Evolutionary conservation across 495 filamentous ascomycete species (phyloP), one percentile per base, ranked within the genome.

Genomic region (Daldinia vernicosa): DNA sequence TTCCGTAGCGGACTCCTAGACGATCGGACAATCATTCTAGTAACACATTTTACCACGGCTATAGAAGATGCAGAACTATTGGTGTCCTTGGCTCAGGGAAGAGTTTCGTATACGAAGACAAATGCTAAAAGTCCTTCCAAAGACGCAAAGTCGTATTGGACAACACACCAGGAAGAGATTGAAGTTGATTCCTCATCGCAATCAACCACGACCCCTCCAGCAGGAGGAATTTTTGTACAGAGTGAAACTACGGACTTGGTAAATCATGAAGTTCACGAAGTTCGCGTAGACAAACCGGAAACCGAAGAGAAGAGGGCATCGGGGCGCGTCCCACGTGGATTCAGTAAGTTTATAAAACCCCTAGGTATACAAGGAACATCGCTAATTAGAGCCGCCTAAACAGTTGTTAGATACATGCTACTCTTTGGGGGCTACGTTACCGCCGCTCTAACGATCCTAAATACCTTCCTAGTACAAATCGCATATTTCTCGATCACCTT

Each of bases 381-480:
- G 27, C 50, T 53, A 15, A 53, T 7, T 28, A 12, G 5, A 53
- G 30, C 12, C 50, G 3, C 26, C 17, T 53, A 28, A 30, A 30
- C 27, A 53, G 50, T 53, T 53, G 26, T 30, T 30, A 22, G 27
- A 26, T 59, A 59, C 14, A 39, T 59, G 22, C 33, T 59, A 6
- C 27, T 59, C 32, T 71, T 71, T 27, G 69, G 69, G 15, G 63
- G 63, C 17, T 60, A 61, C 37, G 9, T 40, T 6, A 22, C 50
- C 53, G 63, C 63, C 14, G 24, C 19, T 12, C 24, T 71, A 5
- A 47, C 69, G 24, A 27, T 71, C 27, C 37, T 71, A 2, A 61
- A 58, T 40, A 61, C 56, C 40, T 24, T 90, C 88, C 14, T 82
- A 79, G 56, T 60, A 27, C 67, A 62, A 27, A 35, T 66, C n/a